Base-by-base conservation (phyloP, 108 stramenopile genomes). In the Nitzschia sp. region DNA sequence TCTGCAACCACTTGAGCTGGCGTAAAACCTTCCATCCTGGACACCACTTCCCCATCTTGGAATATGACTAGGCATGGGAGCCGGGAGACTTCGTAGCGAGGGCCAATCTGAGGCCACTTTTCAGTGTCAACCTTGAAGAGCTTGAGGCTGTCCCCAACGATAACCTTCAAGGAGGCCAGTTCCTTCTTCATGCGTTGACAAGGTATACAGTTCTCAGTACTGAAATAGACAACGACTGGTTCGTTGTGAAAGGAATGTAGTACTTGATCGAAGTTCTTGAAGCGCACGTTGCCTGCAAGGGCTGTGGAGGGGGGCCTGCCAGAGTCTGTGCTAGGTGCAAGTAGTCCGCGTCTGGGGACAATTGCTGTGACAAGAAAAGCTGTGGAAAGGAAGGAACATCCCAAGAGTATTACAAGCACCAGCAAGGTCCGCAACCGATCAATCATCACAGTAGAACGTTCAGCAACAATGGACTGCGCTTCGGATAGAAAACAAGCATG, bases 211-310 rank as follows among this genome's bases (percentile, higher is more conserved):
- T 58, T 77, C 11, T 55, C 60, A 3, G 86, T 71, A 20, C 83
- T 76, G 66, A 90, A 90, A 21, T 70, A 72, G 21, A 78, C 43
- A 2, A 87, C 68, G 0, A 90, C 42, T 0, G 83, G 75, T 15
- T 80, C 77, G 50, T 71, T 66, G 12, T 43, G 50, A 60, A 82
- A 83, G 37, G 66, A 48, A 11, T 63, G 51, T n/a, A 90, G 71
- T 74, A 90, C 85, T 73, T 90, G 79, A 48, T 90, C 89, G 69
- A 87, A 85, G n/a, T 83, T 86, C 63, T 82, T 83, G 77, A 83
- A 89, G 42, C 76, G 74, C n/a, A 79, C 57, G 17, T 29, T 39
- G 9, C 61, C 29, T 10, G 1, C 2, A 22, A 41, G 53, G 6
- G 53, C 11, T 6, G 70, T 71, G 29, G 29, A 34, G 29, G 29